Conservation (phyloP, 805 yeast genomes). For the Wickerhamomyces kurtzmanii region DNA sequence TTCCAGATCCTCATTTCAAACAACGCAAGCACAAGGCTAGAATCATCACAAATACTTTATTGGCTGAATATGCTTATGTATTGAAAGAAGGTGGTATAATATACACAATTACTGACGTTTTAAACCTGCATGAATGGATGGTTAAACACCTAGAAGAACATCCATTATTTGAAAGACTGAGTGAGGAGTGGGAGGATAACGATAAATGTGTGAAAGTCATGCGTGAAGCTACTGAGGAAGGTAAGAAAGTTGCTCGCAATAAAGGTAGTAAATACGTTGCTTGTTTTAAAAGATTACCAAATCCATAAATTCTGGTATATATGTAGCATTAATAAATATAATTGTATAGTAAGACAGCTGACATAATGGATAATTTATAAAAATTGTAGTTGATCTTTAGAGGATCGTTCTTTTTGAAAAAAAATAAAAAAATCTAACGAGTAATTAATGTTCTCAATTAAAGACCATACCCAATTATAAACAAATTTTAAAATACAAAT, state of each 20-base stretch:
- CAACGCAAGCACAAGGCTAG: constrained; percentile 96
- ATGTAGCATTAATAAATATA: too few species aligned
- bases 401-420: too few species aligned
- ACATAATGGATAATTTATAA: too few species aligned
- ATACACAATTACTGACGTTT: constrained; percentile 93
- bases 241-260: constrained; percentile 90
- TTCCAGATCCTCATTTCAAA: constrained; percentile 99
- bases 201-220: constrained; percentile 82
- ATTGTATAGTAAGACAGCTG: too few species aligned
- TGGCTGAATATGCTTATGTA: constrained; percentile 88
- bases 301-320: constrained; percentile 27
- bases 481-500: background rate
- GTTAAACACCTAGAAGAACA: constrained; percentile 82
- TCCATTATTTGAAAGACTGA: constrained; percentile 79
- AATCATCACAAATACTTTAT: constrained; percentile 80
- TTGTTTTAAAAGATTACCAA: constrained; percentile 68
- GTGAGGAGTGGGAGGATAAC: constrained; percentile 65
- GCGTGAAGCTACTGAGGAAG: constrained; percentile 95
- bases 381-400: too few species aligned
- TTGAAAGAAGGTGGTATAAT: constrained; percentile 79
- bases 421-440: too few species aligned
- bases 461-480: background rate
- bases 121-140: constrained; percentile 95
- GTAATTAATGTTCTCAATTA: too few species aligned
- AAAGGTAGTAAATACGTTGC: constrained; percentile 83